Percentiles rank a stretch among this genome's conserved stretches.
These are phyloP conservation scores for Tulasnella sp. DNA, from an alignment of 768 basidiomycete species.

Conservation along the genomic window DNA sequence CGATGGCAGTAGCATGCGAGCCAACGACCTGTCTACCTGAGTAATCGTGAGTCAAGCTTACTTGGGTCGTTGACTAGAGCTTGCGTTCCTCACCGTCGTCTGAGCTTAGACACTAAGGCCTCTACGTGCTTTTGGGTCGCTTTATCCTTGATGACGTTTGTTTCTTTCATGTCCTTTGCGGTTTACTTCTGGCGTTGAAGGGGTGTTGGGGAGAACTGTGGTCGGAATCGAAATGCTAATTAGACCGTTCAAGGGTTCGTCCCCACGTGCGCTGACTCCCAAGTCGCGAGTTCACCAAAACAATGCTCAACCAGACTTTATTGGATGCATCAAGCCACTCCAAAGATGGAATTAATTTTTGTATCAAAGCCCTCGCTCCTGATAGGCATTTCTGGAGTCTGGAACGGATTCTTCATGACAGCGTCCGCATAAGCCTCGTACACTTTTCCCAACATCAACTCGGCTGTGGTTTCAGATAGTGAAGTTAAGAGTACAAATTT, in stretches of 20 bases:
- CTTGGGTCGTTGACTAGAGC: not conserved
- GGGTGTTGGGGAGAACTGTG: not conserved
- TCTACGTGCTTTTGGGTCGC: constrained; percentile 19
- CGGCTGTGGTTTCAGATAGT: constrained; percentile 57
- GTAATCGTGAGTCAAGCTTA: not conserved
- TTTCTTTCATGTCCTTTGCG: not conserved
- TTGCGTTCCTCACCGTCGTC: constrained; percentile 18
- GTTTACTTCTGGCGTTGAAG: not conserved
- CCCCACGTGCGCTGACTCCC: not conserved
- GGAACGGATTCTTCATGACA: constrained; percentile 99
- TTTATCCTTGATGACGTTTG: constrained; percentile 14
- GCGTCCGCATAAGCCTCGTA: constrained; percentile 92
- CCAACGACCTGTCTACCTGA: constrained; percentile 73
- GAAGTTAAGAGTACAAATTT: constrained; percentile 93
- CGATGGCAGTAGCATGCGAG: constrained; percentile 76
- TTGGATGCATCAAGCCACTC: not conserved
- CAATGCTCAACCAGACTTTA: not conserved
- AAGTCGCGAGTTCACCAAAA: not conserved
- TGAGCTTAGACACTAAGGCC: constrained; percentile 19
- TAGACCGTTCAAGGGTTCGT: not conserved
- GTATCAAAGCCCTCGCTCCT: constrained; percentile 79
- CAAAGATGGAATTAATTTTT: constrained; percentile 9
- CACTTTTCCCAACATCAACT: constrained; percentile 62
- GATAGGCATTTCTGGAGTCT: constrained; percentile 99
- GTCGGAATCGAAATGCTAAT: not conserved